Conservation (phyloP, 2,329 filamentous ascomycete species). For the Colletotrichum acutatum region DNA sequence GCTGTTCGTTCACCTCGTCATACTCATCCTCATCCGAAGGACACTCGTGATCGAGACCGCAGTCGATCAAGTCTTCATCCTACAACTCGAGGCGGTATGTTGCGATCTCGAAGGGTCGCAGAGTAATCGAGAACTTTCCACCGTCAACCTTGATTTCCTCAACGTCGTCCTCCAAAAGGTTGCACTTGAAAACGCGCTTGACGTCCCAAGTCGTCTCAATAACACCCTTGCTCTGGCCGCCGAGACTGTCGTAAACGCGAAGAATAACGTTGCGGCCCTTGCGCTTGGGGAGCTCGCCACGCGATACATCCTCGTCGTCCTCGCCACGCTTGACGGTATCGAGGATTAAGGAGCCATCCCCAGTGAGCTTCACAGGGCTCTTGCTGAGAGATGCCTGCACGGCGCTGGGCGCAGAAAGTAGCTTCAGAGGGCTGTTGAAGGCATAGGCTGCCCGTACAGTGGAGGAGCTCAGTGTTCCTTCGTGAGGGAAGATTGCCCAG, state of each 20-base stretch:
- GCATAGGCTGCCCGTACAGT: conserved; percentile 88
- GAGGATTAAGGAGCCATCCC: conserved; percentile 76
- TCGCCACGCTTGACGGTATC: conserved; percentile 96
- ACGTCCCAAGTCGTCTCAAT: conserved; percentile 77
- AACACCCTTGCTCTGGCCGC: conserved; percentile 79
- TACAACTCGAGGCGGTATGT: conserved; percentile 75
- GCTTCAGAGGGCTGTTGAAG: conserved; percentile 85
- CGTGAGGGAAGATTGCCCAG: conserved; percentile 91
- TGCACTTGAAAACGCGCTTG: conserved; percentile 83
- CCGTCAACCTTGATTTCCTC: conserved; percentile 68
- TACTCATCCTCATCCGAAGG: not conserved
- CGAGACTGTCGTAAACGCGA: conserved; percentile 88
- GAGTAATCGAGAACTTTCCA: conserved; percentile 68
- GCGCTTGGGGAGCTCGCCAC: conserved; percentile 70
- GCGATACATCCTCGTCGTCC: conserved; percentile 80
- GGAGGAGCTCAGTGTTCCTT: conserved; percentile 74
- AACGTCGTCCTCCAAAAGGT: conserved; percentile 88
- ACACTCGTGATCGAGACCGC: conserved; percentile 9
- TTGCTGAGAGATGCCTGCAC: conserved; percentile 42
- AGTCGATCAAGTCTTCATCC: conserved; percentile 38
- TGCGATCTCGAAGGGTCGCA: conserved; percentile 87
- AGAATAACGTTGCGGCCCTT: conserved; percentile 84
- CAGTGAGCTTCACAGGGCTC: conserved; percentile 73
- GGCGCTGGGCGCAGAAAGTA: conserved; percentile 55
- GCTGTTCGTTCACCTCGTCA: not conserved